Evolutionary conservation across 192 early-diverging fungal genomes (phyloP), one percentile per base, ranked within the genome.

Genomic region (Entomortierella lignicola): DNA sequence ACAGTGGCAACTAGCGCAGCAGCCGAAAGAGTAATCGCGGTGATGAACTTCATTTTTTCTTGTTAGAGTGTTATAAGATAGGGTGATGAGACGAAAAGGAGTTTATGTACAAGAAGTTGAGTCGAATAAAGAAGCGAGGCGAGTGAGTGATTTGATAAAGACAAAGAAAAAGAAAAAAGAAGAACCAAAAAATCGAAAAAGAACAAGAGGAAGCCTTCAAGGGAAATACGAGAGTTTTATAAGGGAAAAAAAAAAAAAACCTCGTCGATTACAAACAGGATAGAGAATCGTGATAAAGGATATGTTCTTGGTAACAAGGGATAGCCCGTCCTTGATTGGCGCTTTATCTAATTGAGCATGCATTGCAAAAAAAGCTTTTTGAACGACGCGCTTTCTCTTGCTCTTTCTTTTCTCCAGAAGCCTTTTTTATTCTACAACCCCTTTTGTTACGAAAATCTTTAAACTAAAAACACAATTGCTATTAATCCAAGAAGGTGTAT

Each of bases 41-140:
- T 27, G 39, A 57, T 48, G 55, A 52, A 69, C 74, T 63, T 69
- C 66, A 77, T 77, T 34, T 55, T 65, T 13, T 15, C 39, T 21
- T 37, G 5, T 37, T 37, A 7, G 34, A 10, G 34, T 4, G 34
- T 37, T 37, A 37, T 37, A 11, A 55, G 59, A 30, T 25, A 25
- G 41, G n/a, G 27, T 43, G 52, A 47, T 34, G 23, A 47, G 39
- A 42, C 13, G 39, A 42, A 13, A 42, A 13, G 31, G 53, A 23
- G 42, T 11, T 60, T 20, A 52, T 17, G 51, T 37, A 13, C 32
- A 34, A 43, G 41, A 52, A 11, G 17, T 25, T 2, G 11, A 20
- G 39, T 23, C 62, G 53, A 53, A 23, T 25, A 30, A 55, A 48
- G 21, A 1, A 8, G 58, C 5, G 58, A 47, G 51, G 12, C 17